Percentiles rank a stretch among this genome's conserved stretches.
Conservation (phyloP, 1,139 yeast genomes). For the Yarrowia galli region DNA sequence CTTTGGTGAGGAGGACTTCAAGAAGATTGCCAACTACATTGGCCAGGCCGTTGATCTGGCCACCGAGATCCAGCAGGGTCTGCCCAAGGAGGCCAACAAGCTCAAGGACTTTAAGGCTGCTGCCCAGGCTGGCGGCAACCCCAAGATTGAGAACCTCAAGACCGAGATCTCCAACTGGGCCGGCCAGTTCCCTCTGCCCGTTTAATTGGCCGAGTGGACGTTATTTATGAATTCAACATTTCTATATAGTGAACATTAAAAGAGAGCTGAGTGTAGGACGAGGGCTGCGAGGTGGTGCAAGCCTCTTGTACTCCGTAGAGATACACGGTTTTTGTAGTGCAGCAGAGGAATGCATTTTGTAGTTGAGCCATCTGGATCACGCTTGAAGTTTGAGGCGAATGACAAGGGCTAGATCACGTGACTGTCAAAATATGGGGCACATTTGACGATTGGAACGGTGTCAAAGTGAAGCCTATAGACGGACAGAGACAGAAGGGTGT, state of each 20-base stretch:
- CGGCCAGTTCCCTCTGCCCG: conserved; percentile 89
- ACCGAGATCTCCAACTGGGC: conserved; percentile 90
- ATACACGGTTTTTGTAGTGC: too few relatives aligned
- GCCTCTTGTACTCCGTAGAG: too few relatives aligned
- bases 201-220: conserved; percentile 11
- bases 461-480: too few relatives aligned
- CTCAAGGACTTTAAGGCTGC: conserved; percentile 90
- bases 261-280: not conserved
- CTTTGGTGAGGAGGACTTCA: conserved; percentile 84
- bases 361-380: too few relatives aligned
- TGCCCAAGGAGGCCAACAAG: conserved; percentile 67
- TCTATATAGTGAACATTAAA: conserved; percentile 20
- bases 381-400: too few relatives aligned
- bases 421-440: too few relatives aligned
- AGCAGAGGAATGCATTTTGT: too few relatives aligned
- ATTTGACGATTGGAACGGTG: too few relatives aligned
- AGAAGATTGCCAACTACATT: conserved; percentile 80
- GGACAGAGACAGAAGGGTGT: too few relatives aligned
- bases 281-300: too few relatives aligned
- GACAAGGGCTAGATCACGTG: too few relatives aligned
- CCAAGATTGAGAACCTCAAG: conserved; percentile 71
- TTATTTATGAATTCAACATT: conserved; percentile 38
- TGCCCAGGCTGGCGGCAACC: conserved; percentile 67
- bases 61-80: conserved; percentile 75
- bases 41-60: conserved; percentile 85